Evolutionary conservation across 345 rosid genomes (phyloP).

Genomic region (Eucalyptus leucophloia): DNA sequence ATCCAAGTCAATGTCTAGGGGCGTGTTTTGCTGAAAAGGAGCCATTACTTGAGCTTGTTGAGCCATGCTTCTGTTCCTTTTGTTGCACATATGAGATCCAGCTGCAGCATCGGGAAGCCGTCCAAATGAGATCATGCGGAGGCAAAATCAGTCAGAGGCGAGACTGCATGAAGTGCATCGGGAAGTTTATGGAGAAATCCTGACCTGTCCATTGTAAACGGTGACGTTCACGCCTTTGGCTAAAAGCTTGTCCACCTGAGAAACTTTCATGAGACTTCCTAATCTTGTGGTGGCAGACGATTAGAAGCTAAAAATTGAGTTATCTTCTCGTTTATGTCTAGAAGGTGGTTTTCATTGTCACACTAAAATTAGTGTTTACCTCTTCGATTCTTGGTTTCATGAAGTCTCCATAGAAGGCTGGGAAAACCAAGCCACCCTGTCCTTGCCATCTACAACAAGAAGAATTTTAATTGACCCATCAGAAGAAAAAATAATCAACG

Average conservation of each 20-base stretch:
- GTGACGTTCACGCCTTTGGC: slow-evolving; percentile 19
- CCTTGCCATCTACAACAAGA: slow-evolving; percentile 13
- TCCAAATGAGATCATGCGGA: not conserved
- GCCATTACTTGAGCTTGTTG: slow-evolving; percentile 17
- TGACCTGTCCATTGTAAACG: slow-evolving; percentile 28
- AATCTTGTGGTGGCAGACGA: not conserved
- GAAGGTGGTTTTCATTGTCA: not conserved
- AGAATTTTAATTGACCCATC: not conserved
- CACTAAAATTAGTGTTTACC: slow-evolving; percentile 1
- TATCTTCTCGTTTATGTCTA: not conserved
- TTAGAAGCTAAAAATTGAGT: not conserved
- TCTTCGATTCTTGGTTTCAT: slow-evolving; percentile 38
- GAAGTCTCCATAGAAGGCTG: slow-evolving; percentile 17
- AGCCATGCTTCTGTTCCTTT: slow-evolving; percentile 38
- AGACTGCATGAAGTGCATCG: not conserved
- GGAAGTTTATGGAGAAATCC: not conserved
- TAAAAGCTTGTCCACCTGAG: slow-evolving; percentile 28
- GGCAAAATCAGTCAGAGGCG: not conserved
- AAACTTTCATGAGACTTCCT: not conserved
- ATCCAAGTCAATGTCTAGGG: not conserved
- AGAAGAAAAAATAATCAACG: not conserved
- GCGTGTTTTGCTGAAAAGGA: not conserved
- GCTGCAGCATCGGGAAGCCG: not conserved
- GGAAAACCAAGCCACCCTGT: slow-evolving; percentile 1
- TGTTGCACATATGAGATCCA: slow-evolving; percentile 38